Evolutionary conservation across 257 asterid genomes (phyloP).

Genomic region (Orobanche coerulescens): DNA sequence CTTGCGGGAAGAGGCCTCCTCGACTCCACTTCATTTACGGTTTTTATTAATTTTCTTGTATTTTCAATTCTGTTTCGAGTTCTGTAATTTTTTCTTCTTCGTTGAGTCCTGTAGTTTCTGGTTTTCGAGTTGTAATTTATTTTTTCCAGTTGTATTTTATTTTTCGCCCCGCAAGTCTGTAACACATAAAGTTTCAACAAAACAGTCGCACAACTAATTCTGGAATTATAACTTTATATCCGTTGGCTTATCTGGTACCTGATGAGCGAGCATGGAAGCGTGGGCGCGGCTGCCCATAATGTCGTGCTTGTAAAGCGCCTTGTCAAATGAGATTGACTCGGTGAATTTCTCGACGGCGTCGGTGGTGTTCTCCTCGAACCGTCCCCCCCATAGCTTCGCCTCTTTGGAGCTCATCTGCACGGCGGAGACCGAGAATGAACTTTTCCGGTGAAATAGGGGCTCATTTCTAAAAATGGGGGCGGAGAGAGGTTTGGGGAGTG

Average conservation of each 20-base stretch:
- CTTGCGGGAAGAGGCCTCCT: too few relatives aligned
- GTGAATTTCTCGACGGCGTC: conserved; percentile 90
- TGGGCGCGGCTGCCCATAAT: conserved; percentile 96
- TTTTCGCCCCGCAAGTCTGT: too few relatives aligned
- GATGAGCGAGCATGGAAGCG: conserved; percentile 87
- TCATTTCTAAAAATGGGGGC: conserved; percentile 6
- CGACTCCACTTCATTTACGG: too few relatives aligned
- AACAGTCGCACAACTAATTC: too few relatives aligned
- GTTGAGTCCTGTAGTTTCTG: too few relatives aligned
- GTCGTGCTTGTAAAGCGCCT: conserved; percentile 84
- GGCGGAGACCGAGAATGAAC: conserved; percentile 28
- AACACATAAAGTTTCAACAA: too few relatives aligned
- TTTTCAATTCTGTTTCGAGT: too few relatives aligned
- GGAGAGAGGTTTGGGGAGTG: conserved; percentile 24
- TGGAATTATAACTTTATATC: too few relatives aligned
- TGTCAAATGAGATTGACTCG: conserved; percentile 85
- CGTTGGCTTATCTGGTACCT: conserved; percentile 29
- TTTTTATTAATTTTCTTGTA: too few relatives aligned
- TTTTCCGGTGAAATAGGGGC: conserved; percentile 9
- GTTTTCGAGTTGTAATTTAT: too few relatives aligned
- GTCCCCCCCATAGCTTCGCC: conserved; percentile 93
- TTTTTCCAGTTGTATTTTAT: too few relatives aligned
- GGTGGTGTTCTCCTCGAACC: conserved; percentile 86
- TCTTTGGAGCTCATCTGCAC: conserved; percentile 54
- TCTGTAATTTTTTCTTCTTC: too few relatives aligned